Conservation (phyloP, 2,329 filamentous ascomycete species). For the Zasmidium citrigriseum region DNA sequence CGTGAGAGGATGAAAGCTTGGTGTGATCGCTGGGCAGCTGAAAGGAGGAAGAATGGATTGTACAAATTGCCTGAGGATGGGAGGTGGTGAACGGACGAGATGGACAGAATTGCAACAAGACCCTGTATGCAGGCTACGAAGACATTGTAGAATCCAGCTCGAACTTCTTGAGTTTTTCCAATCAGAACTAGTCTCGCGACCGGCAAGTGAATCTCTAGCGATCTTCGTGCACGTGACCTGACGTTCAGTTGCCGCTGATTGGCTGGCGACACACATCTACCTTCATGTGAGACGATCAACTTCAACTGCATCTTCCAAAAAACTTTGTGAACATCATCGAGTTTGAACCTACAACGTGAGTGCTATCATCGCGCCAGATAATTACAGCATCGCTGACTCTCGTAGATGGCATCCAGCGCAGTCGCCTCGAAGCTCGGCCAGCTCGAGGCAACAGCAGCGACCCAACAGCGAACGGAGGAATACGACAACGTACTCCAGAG, state of each 20-base stretch:
- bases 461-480: constrained; percentile 42
- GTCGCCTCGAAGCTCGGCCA: constrained; percentile 12
- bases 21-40: constrained; percentile 64
- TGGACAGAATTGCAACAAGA: no score
- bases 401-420: constrained; percentile 1
- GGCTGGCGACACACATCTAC: background rate
- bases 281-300: background rate
- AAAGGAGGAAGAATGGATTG: constrained; percentile 64
- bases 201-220: no score
- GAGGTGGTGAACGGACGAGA: constrained; percentile 26
- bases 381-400: background rate
- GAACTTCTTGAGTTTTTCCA: no score
- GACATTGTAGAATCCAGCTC: no score
- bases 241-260: background rate
- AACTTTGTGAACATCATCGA: background rate
- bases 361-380: background rate
- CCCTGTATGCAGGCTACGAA: no score
- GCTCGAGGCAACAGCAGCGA: constrained; percentile 14
- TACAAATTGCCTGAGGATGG: constrained; percentile 44
- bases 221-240: background rate
- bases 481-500: constrained; percentile 61
- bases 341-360: background rate
- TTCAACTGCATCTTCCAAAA: background rate
- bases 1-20: constrained; percentile 67
- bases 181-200: no score